These are phyloP conservation scores for Leishmania braziliensis DNA, from an alignment of 208 protist genomes.

Conservation along the genomic window DNA sequence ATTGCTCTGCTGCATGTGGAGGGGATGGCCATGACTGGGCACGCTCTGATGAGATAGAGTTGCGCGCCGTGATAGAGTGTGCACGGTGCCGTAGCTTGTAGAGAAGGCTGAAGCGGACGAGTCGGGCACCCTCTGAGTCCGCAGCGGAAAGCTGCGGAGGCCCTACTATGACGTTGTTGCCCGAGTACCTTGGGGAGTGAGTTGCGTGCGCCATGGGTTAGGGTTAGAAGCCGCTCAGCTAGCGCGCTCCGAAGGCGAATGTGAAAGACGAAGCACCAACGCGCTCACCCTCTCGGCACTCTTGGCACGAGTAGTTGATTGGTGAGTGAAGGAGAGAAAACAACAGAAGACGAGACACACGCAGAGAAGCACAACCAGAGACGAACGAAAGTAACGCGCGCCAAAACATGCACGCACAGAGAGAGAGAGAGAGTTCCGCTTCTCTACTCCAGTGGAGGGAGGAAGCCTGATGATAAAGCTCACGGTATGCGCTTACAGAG, in stretches of 20 bases:
- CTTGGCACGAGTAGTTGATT: neutral
- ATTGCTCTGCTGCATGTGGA: neutral
- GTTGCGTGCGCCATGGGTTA: neutral
- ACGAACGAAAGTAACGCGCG: neutral
- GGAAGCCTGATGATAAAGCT: slow-evolving; percentile 2
- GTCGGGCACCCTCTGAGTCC: neutral
- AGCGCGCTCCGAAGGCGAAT: neutral
- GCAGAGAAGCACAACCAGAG: neutral
- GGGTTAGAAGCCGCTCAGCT: neutral
- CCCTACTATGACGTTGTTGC: neutral
- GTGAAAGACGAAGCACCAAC: neutral
- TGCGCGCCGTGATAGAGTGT: slow-evolving; percentile 18
- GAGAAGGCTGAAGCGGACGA: slow-evolving; percentile 45
- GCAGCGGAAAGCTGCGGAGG: neutral
- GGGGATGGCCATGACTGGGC: neutral
- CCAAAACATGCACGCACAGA: neutral
- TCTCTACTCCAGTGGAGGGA: neutral
- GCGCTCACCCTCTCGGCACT: neutral
- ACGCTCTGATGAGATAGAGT: slow-evolving; percentile 9
- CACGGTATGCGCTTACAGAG: neutral
- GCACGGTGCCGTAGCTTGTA: slow-evolving; percentile 32
- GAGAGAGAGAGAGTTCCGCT: neutral
- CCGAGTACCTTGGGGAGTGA: neutral
- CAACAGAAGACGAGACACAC: neutral
- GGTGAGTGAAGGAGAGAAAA: neutral